Evolutionary conservation across 345 rosid species (phyloP).

Genomic region (Linum usitatissimum): DNA sequence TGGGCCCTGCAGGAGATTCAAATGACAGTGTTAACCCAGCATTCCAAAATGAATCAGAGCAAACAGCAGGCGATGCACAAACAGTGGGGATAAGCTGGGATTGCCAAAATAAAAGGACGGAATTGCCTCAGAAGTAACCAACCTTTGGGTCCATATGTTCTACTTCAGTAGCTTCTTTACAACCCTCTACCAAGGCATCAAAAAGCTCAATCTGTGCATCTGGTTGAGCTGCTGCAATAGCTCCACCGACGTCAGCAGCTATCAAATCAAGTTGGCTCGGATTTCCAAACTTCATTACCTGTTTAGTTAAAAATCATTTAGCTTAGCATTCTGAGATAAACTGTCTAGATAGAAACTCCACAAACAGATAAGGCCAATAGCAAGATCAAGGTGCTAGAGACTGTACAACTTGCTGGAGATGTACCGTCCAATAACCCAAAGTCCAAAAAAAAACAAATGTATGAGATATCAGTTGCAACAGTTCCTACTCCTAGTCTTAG

Average conservation of each 20-base stretch:
- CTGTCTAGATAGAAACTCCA: neutral
- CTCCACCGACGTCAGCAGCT: conserved; percentile 81
- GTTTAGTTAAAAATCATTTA: neutral
- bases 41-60: neutral
- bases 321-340: neutral
- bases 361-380: neutral
- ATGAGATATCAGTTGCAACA: neutral
- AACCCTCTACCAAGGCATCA: conserved; percentile 76
- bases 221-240: conserved; percentile 60
- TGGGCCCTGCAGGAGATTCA: conserved; percentile 53
- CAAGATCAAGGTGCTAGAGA: neutral
- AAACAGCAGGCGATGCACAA: neutral
- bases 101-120: neutral
- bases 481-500: neutral
- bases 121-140: conserved; percentile 7
- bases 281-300: conserved; percentile 95
- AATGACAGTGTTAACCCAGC: neutral
- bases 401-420: neutral
- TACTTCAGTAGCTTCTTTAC: conserved; percentile 61
- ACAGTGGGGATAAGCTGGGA: neutral
- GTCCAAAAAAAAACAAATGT: neutral
- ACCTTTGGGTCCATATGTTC: conserved; percentile 79
- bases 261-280: conserved; percentile 58
- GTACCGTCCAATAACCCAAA: neutral
- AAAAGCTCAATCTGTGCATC: conserved; percentile 86